Evolutionary conservation across 2,329 filamentous ascomycete genomes (phyloP), one percentile per base, ranked within the genome.

Genomic region (Corniculantispora saksenae): DNA sequence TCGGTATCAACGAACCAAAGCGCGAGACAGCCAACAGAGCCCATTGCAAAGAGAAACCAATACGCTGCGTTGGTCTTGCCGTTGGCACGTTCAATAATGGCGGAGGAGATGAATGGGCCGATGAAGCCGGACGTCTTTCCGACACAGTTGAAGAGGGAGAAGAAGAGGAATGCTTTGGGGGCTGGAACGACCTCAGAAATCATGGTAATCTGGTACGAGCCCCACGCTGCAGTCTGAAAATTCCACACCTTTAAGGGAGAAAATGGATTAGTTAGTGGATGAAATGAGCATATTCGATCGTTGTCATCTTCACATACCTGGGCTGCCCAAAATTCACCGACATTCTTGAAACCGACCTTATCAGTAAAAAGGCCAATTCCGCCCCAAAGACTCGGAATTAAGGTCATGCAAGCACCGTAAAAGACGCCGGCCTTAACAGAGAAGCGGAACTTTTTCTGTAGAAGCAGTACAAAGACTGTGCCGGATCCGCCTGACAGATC

Each of bases 111-210:
- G 27, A 71, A 69, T 3, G 69, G 69, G 10, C 69, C 69, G n/a
- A 71, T 70, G 60, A 70, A 71, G 3, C 69, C 67, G 5, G 69
- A 70, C 19, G 55, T 74, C 69, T 70, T 71, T 47, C 70, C 67
- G 19, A 70, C 65, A 48, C 65, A 66, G 64, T 67, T 70, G 59
- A 69, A 70, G 1, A 71, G 68, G 21, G 67, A 64, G 40, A 71
- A 71, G 66, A 71, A 71, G 56, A 70, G 66, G 61, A 68, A 70
- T 27, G 67, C 67, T 50, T 70, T 70, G 27, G 69, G 69, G 1
- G 66, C 66, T 2, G 69, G 69, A 2, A 69, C 69, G 21, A 71
- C 69, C 40, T 71, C 69, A 19, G 69, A 70, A 43, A 71, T 70
- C 69, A 71, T 71, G 38, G 67, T 70, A 47, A 68, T 65, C n/a